Conservation (phyloP, 2,329 filamentous ascomycete species). For the Fusarium sp. region DNA sequence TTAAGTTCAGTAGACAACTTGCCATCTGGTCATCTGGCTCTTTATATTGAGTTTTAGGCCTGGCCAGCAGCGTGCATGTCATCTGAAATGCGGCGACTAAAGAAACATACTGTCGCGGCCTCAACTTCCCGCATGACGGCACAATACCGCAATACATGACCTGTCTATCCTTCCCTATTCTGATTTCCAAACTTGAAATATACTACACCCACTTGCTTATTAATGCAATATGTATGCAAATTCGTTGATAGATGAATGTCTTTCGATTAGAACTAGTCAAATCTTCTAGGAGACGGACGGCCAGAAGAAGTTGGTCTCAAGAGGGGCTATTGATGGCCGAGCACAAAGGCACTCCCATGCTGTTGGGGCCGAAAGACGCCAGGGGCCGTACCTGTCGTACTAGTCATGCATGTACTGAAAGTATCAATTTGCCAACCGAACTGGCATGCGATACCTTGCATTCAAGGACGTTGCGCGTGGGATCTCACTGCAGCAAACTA, state of each 20-base stretch:
- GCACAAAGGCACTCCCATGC: neutral
- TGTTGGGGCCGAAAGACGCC: neutral
- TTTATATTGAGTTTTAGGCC: neutral
- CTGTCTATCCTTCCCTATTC: neutral
- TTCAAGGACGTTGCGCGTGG: neutral
- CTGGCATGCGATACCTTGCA: neutral
- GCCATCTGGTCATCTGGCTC: neutral
- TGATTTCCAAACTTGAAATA: neutral
- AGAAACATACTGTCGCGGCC: neutral
- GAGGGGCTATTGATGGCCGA: neutral
- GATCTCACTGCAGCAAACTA: neutral
- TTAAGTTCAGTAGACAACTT: neutral
- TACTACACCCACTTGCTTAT: neutral
- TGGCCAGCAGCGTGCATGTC: neutral
- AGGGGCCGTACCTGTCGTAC: neutral
- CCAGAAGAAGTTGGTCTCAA: neutral
- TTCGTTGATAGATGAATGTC: neutral
- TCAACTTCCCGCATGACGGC: neutral
- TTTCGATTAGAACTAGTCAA: neutral
- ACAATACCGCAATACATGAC: neutral
- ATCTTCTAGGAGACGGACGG: neutral
- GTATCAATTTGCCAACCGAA: neutral
- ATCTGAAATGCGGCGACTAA: neutral
- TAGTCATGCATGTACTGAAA: neutral
- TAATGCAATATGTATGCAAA: neutral